phyloP scores from a whole-genome alignment of 2,329 filamentous ascomycete species.

The Colletotrichum noveboracense region DNA sequence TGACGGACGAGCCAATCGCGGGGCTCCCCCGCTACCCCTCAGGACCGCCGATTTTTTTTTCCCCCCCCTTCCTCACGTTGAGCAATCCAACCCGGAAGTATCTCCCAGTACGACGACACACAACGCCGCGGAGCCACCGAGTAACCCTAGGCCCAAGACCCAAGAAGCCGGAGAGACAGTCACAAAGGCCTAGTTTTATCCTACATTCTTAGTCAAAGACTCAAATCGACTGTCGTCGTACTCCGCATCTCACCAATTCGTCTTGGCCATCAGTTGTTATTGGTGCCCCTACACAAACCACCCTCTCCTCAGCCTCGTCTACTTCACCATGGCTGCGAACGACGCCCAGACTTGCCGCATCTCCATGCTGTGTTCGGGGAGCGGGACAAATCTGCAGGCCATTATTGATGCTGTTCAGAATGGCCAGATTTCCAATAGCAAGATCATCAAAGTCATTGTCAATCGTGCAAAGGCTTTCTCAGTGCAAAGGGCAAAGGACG shows the following conservation, averaged over 20 bases:
- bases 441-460: slow-evolving; percentile 51
- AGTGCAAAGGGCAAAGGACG: slow-evolving; percentile 47
- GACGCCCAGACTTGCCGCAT: slow-evolving; percentile 48
- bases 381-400: slow-evolving; percentile 80
- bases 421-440: slow-evolving; percentile 43
- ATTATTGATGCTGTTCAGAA: slow-evolving; percentile 57
- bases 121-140: background rate
- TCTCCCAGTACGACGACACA: background rate
- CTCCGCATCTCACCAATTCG: background rate
- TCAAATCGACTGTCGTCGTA: background rate
- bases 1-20: background rate
- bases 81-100: background rate
- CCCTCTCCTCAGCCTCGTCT: background rate
- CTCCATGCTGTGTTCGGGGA: slow-evolving; percentile 74
- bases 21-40: background rate
- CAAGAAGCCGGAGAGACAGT: background rate
- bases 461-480: slow-evolving; percentile 52
- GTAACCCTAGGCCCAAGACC: background rate
- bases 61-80: background rate
- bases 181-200: background rate
- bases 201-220: background rate
- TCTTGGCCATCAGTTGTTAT: background rate
- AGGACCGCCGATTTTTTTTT: background rate
- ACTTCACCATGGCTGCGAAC: background rate
- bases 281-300: background rate